These are phyloP conservation scores for Blechomonas ayalai DNA, from an alignment of 208 protist species.

Conservation along the genomic window DNA sequence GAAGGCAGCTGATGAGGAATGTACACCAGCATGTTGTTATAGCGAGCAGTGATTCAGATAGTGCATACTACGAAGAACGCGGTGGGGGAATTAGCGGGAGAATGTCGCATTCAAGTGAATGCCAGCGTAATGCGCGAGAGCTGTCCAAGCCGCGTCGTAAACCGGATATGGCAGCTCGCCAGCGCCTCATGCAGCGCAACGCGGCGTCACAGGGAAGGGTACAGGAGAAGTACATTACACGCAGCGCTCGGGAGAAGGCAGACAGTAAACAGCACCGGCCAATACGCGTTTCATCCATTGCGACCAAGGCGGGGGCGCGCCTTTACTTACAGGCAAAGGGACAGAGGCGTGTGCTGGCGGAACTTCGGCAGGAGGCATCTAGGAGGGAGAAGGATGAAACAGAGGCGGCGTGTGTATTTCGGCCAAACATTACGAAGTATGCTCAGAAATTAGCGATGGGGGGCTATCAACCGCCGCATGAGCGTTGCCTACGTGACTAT, in stretches of 20 bases:
- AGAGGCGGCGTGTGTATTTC: constrained; percentile 44
- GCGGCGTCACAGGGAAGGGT: constrained; percentile 18
- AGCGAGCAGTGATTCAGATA: too few species aligned
- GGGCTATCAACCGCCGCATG: constrained; percentile 22
- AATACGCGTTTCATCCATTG: constrained; percentile 17
- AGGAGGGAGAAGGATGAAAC: constrained; percentile 9
- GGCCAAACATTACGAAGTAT: constrained; percentile 45
- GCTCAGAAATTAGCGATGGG: constrained; percentile 18
- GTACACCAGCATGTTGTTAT: too few species aligned
- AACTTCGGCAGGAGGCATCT: constrained; percentile 13
- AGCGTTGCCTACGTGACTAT: constrained; percentile 18
- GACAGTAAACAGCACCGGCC: constrained; percentile 5
- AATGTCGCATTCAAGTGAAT: too few species aligned
- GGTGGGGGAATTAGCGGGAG: too few species aligned
- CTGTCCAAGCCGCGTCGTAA: constrained; percentile 10
- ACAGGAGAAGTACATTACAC: constrained; percentile 51
- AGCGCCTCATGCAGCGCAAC: constrained; percentile 35
- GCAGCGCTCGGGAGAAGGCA: constrained; percentile 22
- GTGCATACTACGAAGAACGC: too few species aligned
- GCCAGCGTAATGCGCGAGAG: too few species aligned
- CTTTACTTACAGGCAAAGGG: constrained; percentile 34
- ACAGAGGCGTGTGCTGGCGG: constrained; percentile 3
- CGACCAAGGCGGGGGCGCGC: constrained; percentile 38
- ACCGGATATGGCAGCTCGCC: constrained; percentile 13
- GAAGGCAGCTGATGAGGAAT: too few species aligned